Evolutionary conservation across 257 asterid species (phyloP), one percentile per base, ranked within the genome.

Genomic region (Solanum sitiens): DNA sequence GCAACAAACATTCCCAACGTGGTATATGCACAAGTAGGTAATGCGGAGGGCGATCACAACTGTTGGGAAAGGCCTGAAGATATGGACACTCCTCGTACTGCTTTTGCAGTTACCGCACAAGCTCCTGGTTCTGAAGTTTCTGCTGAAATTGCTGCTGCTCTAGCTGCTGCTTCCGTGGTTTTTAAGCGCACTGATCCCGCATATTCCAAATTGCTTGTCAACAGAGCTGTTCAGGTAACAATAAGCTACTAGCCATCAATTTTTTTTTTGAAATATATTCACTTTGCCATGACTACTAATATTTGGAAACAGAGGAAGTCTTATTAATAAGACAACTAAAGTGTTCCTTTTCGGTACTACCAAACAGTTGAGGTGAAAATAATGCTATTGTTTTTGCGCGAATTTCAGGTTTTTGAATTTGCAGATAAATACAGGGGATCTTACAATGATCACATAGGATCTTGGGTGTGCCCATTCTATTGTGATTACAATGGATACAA

Each of bases 21-120:
- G 83, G 96, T 96, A 50, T 95, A 90, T 85, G 98, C 94, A 0
- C 96, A 95, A 27, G 98, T 96, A 2, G 99, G 99, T 2, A 95
- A 96, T 13, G 95, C 99, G 2, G 92, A 90, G 63, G 83, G 89
- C 0, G 99, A 96, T 89, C 99, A 96, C 83, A 90, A 25, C 42
- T 96, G 99, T 32, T 96, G 98, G 98, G 96, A 95, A 88, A 90
- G 99, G 89, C 99, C 99, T 0, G 99, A 96, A 74, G 99, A 95
- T 39, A 96, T 96, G 98, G 98, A 95, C 95, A 92, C 98, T 4
- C 25, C 87, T 8, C 89, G 99, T 33, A 90, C 56, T 32, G 95
- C 92, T 5, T 96, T 90, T 83, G 94, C 89, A 1, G 98, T 96
- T 16, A 93, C 98, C 0, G 83, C 93, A 0, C 61, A 27, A 74